Percentiles rank a stretch among this genome's conserved stretches.
Evolutionary conservation across 2,329 filamentous ascomycete genomes (phyloP).

Genomic region (Thermomyces lanuginosus): DNA sequence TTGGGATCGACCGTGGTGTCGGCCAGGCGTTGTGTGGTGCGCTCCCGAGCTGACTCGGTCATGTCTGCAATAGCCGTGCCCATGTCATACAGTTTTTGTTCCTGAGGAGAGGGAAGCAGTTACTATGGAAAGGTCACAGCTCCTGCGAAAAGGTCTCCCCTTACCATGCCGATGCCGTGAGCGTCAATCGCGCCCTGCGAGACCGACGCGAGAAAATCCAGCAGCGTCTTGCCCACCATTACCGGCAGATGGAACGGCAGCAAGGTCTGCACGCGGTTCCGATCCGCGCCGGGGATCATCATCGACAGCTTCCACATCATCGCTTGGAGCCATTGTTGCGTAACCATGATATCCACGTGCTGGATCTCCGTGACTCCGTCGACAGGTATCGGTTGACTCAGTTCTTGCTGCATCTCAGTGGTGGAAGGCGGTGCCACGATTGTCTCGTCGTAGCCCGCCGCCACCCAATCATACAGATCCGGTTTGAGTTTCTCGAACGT

Average conservation of each 20-base stretch:
- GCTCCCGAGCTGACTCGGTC: slow-evolving; percentile 15
- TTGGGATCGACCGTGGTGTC: slow-evolving; percentile 17
- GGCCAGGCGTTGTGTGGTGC: slow-evolving; percentile 14
- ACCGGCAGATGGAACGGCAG: slow-evolving; percentile 50
- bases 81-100: slow-evolving; percentile 24
- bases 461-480: slow-evolving; percentile 24
- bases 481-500: slow-evolving; percentile 24
- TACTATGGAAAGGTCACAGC: slow-evolving; percentile 7
- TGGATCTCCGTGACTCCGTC: slow-evolving; percentile 46
- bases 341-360: slow-evolving; percentile 51
- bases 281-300: slow-evolving; percentile 45
- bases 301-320: slow-evolving; percentile 60
- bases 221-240: slow-evolving; percentile 46
- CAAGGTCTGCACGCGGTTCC: slow-evolving; percentile 37
- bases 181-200: slow-evolving; percentile 60
- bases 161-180: slow-evolving; percentile 56
- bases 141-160: slow-evolving; percentile 12
- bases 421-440: slow-evolving; percentile 16
- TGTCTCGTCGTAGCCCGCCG: slow-evolving; percentile 17
- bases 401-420: slow-evolving; percentile 35
- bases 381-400: slow-evolving; percentile 38
- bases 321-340: slow-evolving; percentile 54
- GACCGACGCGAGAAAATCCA: slow-evolving; percentile 54
- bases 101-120: slow-evolving; percentile 9
- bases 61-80: slow-evolving; percentile 19